Evolutionary conservation across 768 basidiomycete genomes (phyloP), one percentile per base, ranked within the genome.

Genomic region (Infundibulicybe gibba): DNA sequence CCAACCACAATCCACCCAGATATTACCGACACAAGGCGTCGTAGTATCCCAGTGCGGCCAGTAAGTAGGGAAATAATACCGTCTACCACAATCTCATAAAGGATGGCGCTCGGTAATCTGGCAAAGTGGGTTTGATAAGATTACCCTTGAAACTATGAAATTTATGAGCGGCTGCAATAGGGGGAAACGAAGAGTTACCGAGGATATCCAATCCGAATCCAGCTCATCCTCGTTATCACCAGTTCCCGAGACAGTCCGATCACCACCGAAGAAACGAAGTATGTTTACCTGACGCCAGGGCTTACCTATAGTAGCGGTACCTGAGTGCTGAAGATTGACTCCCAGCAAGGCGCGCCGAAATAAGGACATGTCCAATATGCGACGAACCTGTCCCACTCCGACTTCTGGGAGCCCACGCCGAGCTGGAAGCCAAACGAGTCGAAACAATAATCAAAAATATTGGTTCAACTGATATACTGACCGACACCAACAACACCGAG

Each of bases 361-460:
- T 86, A 2, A 72, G 81, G 48, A 69, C 70, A 49, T 92, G 89
- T 57, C 90, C 89, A 1, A 78, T 85, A 33, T 92, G 89, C 64
- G 67, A 74, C 12, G 88, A 91, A 59, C 60, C 60, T 33, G 85
- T 92, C 35, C 88, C 89, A 12, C 58, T 89, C 17, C 81, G 88
- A 11, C 72, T 90, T n/a, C 70, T 91, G 13, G 71, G 70, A 2
- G 71, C 68, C 47, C 90, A 91, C 54, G 72, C 76, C 3, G 72
- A 71, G 35, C 71, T 90, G 20, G 89, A 92, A 61, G 66, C 74
- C 32, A 75, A 86, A 54, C 77, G 88, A 51, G 73, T 90, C 16
- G 79, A 88, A 49, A 75, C 78, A 40, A 84, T 91, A 40, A 75
- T 87, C 15, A 69, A 66, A 45, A 72, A 75, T 40, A 71, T 89